Evolutionary conservation across 129 eudicot species (phyloP).

Genomic region (Mikania micrantha): DNA sequence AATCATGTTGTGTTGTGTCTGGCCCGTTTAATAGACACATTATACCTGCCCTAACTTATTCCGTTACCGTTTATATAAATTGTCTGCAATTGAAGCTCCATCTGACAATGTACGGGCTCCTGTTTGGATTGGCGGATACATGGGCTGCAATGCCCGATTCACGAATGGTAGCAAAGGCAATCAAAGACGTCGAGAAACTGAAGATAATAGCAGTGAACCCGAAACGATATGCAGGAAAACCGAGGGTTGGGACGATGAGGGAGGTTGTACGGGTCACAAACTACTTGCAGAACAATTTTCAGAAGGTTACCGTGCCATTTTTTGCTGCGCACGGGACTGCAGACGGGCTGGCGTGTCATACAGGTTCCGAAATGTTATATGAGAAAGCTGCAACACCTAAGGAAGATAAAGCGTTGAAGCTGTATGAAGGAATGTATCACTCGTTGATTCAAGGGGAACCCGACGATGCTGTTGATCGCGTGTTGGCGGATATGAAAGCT

Average conservation of each 20-base stretch:
- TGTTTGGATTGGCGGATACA: slow-evolving; percentile 77
- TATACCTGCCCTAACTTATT: too few species aligned
- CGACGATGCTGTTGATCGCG: slow-evolving; percentile 53
- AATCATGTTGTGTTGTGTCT: too few species aligned
- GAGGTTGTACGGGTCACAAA: slow-evolving; percentile 51
- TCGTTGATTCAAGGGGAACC: slow-evolving; percentile 90
- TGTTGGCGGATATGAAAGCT: slow-evolving; percentile 77
- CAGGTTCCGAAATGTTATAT: slow-evolving; percentile 59
- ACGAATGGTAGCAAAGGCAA: slow-evolving; percentile 64
- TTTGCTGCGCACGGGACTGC: slow-evolving; percentile 61
- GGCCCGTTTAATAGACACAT: too few species aligned
- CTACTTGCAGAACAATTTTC: slow-evolving; percentile 60
- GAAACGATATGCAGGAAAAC: slow-evolving; percentile 59
- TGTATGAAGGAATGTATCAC: slow-evolving; percentile 77
- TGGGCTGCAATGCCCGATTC: slow-evolving; percentile 88
- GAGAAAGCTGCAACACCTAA: slow-evolving; percentile 51
- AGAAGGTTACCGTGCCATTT: slow-evolving; percentile 57
- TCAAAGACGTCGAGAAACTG: slow-evolving; percentile 54
- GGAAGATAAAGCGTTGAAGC: slow-evolving; percentile 55
- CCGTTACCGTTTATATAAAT: too few species aligned
- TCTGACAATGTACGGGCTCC: slow-evolving; percentile 59
- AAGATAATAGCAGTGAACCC: slow-evolving; percentile 67
- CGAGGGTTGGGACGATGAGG: slow-evolving; percentile 86
- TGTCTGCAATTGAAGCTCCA: slow-evolving; percentile 27
- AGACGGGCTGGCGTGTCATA: slow-evolving; percentile 52